Evolutionary conservation across 768 basidiomycete genomes (phyloP).

Genomic region (Psilocybe cubensis): DNA sequence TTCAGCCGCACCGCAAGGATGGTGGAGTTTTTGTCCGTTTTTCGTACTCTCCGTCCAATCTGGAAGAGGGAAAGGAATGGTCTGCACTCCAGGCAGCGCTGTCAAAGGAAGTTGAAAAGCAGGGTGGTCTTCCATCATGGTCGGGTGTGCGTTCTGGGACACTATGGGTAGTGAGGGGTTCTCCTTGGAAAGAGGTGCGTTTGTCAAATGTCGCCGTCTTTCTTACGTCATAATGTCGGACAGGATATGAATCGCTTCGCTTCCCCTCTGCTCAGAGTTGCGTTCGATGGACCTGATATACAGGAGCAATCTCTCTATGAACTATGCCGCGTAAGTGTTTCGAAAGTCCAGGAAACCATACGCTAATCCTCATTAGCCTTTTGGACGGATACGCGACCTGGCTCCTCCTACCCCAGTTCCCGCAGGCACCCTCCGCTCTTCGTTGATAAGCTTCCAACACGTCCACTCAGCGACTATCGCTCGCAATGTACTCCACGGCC

Average conservation of each 20-base stretch:
- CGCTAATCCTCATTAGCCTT: slow-evolving; percentile 59
- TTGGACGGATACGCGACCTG: slow-evolving; percentile 78
- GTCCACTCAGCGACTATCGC: slow-evolving; percentile 78
- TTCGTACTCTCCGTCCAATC: slow-evolving; percentile 42
- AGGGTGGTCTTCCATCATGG: slow-evolving; percentile 71
- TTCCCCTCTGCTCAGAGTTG: slow-evolving; percentile 69
- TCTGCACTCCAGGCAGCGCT: slow-evolving; percentile 54
- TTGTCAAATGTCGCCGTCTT: not conserved
- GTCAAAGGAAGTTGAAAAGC: slow-evolving; percentile 41
- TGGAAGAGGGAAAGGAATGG: slow-evolving; percentile 31
- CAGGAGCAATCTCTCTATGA: slow-evolving; percentile 80
- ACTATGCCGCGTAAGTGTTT: slow-evolving; percentile 76
- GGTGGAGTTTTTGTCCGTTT: slow-evolving; percentile 87
- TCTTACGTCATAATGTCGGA: not conserved
- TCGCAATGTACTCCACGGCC: slow-evolving; percentile 79
- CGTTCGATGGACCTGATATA: slow-evolving; percentile 89
- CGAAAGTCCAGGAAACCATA: too few relatives aligned
- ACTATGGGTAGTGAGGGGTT: slow-evolving; percentile 76
- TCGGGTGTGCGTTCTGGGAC: slow-evolving; percentile 50
- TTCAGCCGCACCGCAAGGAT: slow-evolving; percentile 76
- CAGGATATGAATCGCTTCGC: slow-evolving; percentile 90
- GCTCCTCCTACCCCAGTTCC: slow-evolving; percentile 60
- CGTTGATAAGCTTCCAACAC: slow-evolving; percentile 63
- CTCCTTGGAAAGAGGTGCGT: slow-evolving; percentile 80
- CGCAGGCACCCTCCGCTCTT: slow-evolving; percentile 67